A percentile compares a stretch with the other conserved stretches of the same genome.
These are phyloP conservation scores for Oryza officinalis DNA, from an alignment of 176 grass and related monocot species.

Conservation along the genomic window DNA sequence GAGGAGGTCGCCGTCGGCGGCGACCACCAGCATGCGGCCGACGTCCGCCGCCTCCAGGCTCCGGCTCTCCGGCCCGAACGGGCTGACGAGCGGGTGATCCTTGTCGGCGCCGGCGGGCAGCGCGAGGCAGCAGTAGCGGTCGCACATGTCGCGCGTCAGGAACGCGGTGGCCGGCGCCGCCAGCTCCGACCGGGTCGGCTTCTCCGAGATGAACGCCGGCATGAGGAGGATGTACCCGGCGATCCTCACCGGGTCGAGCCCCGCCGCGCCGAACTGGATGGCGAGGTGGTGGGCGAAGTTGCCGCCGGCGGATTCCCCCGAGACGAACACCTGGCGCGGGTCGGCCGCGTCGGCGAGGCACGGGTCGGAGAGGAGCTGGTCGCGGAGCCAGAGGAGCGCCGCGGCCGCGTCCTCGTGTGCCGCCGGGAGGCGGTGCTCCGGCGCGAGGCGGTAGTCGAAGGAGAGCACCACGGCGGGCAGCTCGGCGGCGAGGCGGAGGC, in stretches of 20 bases:
- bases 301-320: slow-evolving; percentile 52
- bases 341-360: slow-evolving; percentile 46
- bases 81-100: slow-evolving; percentile 41
- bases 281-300: slow-evolving; percentile 53
- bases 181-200: slow-evolving; percentile 41
- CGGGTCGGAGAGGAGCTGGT: slow-evolving; percentile 12
- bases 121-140: slow-evolving; percentile 21
- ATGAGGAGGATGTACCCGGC: slow-evolving; percentile 49
- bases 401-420: slow-evolving; percentile 44
- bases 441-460: slow-evolving; percentile 68
- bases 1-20: slow-evolving; percentile 45
- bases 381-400: slow-evolving; percentile 53
- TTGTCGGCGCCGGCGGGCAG: slow-evolving; percentile 37
- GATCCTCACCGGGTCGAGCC: slow-evolving; percentile 37
- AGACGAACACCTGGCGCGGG: background rate
- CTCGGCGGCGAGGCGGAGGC: slow-evolving; percentile 52
- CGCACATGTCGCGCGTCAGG: slow-evolving; percentile 13
- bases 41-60: slow-evolving; percentile 30
- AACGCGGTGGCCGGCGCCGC: slow-evolving; percentile 38
- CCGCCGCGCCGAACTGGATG: slow-evolving; percentile 33
- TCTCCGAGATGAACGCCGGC: slow-evolving; percentile 38
- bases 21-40: slow-evolving; percentile 43
- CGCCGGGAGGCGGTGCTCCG: slow-evolving; percentile 66
- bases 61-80: slow-evolving; percentile 31
- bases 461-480: slow-evolving; percentile 49